Conservation (phyloP, 176 grass and related monocot genomes). For the Panicum miliaceum region DNA sequence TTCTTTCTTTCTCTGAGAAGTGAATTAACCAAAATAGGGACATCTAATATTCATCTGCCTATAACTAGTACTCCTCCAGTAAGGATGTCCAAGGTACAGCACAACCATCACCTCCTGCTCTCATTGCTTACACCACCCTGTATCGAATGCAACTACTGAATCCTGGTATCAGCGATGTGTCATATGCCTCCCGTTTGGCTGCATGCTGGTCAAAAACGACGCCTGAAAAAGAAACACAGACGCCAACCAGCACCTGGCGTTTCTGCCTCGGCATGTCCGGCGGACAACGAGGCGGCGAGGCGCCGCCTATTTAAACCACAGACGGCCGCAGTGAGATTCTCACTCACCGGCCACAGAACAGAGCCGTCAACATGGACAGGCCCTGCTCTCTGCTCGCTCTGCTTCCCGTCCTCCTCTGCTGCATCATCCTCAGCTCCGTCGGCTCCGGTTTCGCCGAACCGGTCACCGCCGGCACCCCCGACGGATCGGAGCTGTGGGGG, state of each 20-base stretch:
- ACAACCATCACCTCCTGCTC: too few relatives aligned
- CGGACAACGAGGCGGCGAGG: background rate
- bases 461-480: constrained; percentile 44
- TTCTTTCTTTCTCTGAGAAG: too few relatives aligned
- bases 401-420: constrained; percentile 35
- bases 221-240: background rate
- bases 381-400: constrained; percentile 14
- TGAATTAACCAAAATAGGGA: too few relatives aligned
- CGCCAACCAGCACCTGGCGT: background rate
- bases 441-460: background rate
- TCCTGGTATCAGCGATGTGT: background rate
- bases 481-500: constrained; percentile 80
- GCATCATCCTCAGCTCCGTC: constrained; percentile 3
- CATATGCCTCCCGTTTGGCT: background rate
- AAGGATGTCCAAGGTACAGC: too few relatives aligned
- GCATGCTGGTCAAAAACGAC: background rate
- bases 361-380: constrained; percentile 9
- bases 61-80: background rate
- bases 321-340: background rate
- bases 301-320: background rate
- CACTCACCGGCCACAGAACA: background rate
- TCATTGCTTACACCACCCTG: background rate
- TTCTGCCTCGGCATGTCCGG: background rate
- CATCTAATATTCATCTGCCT: too few relatives aligned
- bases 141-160: background rate